phyloP scores from a whole-genome alignment of 2,329 filamentous ascomycete genomes.

The Claviceps sp. region DNA sequence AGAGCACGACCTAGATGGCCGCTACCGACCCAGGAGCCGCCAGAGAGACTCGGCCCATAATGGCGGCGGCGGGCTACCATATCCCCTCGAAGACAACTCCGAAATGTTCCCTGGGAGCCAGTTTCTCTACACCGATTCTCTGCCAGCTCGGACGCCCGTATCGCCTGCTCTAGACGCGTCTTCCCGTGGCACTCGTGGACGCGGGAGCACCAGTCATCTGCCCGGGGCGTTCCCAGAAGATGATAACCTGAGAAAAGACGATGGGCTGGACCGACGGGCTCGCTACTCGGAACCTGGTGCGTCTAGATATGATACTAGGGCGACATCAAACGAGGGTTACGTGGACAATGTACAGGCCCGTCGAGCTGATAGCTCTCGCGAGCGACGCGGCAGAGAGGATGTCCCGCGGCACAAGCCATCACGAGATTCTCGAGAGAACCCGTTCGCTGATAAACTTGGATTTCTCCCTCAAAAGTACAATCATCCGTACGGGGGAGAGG shows the following conservation, averaged over 20 bases:
- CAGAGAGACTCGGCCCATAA: slow-evolving; percentile 19
- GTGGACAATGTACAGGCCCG: not conserved
- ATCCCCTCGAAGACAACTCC: slow-evolving; percentile 25
- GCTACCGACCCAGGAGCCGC: slow-evolving; percentile 17
- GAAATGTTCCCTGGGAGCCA: slow-evolving; percentile 24
- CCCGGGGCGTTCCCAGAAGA: slow-evolving; percentile 23
- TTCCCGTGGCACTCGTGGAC: slow-evolving; percentile 19
- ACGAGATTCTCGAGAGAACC: no score
- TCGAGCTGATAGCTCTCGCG: not conserved
- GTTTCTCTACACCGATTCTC: slow-evolving; percentile 23
- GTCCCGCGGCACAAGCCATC: no score
- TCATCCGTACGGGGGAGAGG: no score
- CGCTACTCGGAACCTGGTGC: slow-evolving; percentile 15
- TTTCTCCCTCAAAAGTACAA: no score
- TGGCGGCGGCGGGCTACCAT: slow-evolving; percentile 20
- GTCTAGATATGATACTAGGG: slow-evolving; percentile 7
- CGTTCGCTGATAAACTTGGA: no score
- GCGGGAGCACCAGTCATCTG: slow-evolving; percentile 13
- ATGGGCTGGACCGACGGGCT: slow-evolving; percentile 10
- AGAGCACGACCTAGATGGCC: slow-evolving; percentile 28
- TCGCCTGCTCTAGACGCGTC: slow-evolving; percentile 23
- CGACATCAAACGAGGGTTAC: slow-evolving; percentile 5
- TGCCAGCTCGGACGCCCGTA: slow-evolving; percentile 19
- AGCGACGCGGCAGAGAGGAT: no score
- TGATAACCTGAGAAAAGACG: slow-evolving; percentile 10